phyloP scores from a whole-genome alignment of 2,329 filamentous ascomycete species.

The Verticillium zaregamsianum region DNA sequence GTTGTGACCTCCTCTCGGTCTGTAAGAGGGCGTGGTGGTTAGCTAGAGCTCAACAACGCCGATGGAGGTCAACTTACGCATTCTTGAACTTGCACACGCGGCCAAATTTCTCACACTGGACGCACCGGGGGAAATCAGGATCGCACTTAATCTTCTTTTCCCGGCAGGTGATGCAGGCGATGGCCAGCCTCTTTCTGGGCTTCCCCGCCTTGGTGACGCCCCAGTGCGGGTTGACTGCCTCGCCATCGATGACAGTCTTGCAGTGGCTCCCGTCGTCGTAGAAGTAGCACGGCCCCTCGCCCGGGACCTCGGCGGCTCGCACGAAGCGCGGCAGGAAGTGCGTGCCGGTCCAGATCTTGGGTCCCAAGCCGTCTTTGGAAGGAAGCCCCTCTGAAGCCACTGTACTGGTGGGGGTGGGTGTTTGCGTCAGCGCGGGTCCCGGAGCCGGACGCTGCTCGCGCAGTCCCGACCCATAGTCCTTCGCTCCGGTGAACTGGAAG shows the following conservation, averaged over 20 bases:
- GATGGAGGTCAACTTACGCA: constrained; percentile 58
- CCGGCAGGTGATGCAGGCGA: constrained; percentile 88
- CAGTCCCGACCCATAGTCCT: constrained; percentile 22
- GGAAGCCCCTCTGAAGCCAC: constrained; percentile 37
- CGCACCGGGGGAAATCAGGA: constrained; percentile 79
- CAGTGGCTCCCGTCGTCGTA: constrained; percentile 83
- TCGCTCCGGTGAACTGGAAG: constrained; percentile 30
- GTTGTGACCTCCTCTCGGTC: constrained; percentile 55
- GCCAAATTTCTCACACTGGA: constrained; percentile 90
- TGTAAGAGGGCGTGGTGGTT: constrained; percentile 21
- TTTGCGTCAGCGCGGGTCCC: constrained; percentile 19
- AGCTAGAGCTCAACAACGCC: constrained; percentile 4
- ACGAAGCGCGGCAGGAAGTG: constrained; percentile 65
- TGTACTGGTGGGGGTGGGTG: constrained; percentile 22
- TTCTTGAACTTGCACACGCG: constrained; percentile 80
- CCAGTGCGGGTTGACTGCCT: constrained; percentile 86
- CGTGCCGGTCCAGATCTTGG: constrained; percentile 66
- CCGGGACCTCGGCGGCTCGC: constrained; percentile 62
- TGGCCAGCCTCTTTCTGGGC: constrained; percentile 83
- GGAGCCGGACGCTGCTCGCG: constrained; percentile 19
- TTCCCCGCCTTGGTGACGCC: constrained; percentile 92
- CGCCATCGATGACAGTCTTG: constrained; percentile 79
- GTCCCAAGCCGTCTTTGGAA: constrained; percentile 57
- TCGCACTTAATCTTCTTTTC: constrained; percentile 99
- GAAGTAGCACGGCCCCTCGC: constrained; percentile 78